Base-by-base conservation (phyloP, 257 asterid genomes). In the Solanum sitiens region DNA sequence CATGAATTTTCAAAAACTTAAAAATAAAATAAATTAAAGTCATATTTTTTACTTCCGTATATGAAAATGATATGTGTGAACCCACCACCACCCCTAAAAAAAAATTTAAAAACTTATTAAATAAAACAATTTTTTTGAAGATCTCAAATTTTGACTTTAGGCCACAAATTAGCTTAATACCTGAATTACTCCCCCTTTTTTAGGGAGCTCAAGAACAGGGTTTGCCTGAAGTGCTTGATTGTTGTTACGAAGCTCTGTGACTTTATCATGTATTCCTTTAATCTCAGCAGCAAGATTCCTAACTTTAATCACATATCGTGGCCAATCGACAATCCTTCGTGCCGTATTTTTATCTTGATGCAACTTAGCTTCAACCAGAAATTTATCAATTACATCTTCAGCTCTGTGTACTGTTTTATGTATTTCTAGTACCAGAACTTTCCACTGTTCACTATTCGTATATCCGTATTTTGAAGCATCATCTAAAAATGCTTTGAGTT, bases 231-330 rank as follows among this genome's bases (percentile, higher is more conserved):
- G 47, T 12, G 59, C 83, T 75, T 75, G 33, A 75, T 75, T 75
- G 32, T 2, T 23, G 1, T 3, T 3, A 4, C 59, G 35, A 40
- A 75, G 20, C 3, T 40, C 6, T 20, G 23, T 75, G 32, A 75
- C 33, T 13, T 75, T 15, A 0, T 40, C 35, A 40, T 40, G 6
- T 15, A 76, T 76, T 10, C 12, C 7, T 76, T n/a, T 40, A 2
- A 76, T 76, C 32, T 76, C 83, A 27, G 4, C 30, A 12, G 83
- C 59, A 23, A 76, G 35, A 40, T 23, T 18, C 13, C 13, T 40
- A 7, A 76, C 35, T 6, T 16, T 40, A 3, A 18, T 0, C 1
- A n/a, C 0, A n/a, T 27, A 0, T 0, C 11, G 0, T 2, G 14
- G 72, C 33, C 72, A n/a, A 76, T 76, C 23, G 0, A 40, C 6